Conservation (phyloP, 1,139 yeast genomes). For the Chernovozyma sophiae-reginae region DNA sequence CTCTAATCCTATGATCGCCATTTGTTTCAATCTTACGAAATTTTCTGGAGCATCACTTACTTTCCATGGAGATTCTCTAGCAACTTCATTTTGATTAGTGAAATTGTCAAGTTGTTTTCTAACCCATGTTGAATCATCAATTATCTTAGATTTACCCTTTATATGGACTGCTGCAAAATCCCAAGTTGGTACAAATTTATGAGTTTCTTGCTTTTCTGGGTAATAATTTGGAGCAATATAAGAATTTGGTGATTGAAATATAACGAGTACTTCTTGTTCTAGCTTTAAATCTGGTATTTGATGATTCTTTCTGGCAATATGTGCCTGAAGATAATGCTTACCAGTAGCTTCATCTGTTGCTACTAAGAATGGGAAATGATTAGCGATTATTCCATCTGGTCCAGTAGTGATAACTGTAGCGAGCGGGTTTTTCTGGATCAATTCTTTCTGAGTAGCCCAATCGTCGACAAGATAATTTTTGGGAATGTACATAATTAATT, state of each 20-base stretch:
- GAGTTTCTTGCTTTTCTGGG: slow-evolving; percentile 52
- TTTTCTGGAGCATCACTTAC: slow-evolving; percentile 56
- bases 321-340: slow-evolving; percentile 47
- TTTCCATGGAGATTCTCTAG: slow-evolving; percentile 47
- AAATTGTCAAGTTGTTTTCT: slow-evolving; percentile 42
- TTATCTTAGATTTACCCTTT: slow-evolving; percentile 48
- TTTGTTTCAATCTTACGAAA: slow-evolving; percentile 42
- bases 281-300: slow-evolving; percentile 45
- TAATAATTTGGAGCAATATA: slow-evolving; percentile 64
- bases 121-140: slow-evolving; percentile 47
- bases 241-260: slow-evolving; percentile 52
- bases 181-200: slow-evolving; percentile 72
- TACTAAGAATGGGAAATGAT: slow-evolving; percentile 56
- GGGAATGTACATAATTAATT: slow-evolving; percentile 38
- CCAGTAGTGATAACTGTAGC: slow-evolving; percentile 48
- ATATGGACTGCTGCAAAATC: slow-evolving; percentile 61
- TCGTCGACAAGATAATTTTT: slow-evolving; percentile 25
- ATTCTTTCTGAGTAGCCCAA: slow-evolving; percentile 36
- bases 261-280: slow-evolving; percentile 43
- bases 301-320: slow-evolving; percentile 52
- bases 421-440: slow-evolving; percentile 48
- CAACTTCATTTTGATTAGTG: slow-evolving; percentile 46
- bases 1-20: slow-evolving; percentile 58
- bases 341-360: slow-evolving; percentile 35
- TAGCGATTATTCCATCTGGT: slow-evolving; percentile 41